These are phyloP conservation scores for Curvularia sp. DNA, from an alignment of 2,329 filamentous ascomycete species.

Conservation along the genomic window DNA sequence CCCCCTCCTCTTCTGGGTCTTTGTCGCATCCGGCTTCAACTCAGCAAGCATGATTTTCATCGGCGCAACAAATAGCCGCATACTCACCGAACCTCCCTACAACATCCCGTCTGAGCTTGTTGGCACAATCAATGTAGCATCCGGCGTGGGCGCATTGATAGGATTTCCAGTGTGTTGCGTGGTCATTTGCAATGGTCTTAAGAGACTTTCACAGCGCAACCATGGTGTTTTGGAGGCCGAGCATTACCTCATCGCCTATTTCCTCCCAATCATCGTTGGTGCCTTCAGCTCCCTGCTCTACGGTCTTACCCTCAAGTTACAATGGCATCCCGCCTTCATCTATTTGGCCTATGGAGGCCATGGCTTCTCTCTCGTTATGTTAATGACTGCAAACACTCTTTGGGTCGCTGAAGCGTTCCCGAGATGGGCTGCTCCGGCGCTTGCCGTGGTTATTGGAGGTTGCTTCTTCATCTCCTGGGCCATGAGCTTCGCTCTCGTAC, in stretches of 20 bases:
- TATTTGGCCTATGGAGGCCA: constrained; percentile 42
- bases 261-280: constrained; percentile 37
- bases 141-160: constrained; percentile 30
- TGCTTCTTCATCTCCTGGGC: constrained; percentile 34
- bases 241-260: constrained; percentile 41
- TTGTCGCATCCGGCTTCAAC: constrained; percentile 35
- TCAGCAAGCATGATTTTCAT: constrained; percentile 44
- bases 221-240: constrained; percentile 42
- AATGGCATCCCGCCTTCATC: constrained; percentile 24
- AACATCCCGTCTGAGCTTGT: constrained; percentile 26
- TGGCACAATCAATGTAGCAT: constrained; percentile 30
- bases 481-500: constrained; percentile 33
- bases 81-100: constrained; percentile 36
- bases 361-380: constrained; percentile 35
- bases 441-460: constrained; percentile 36
- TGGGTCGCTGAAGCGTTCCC: constrained; percentile 47
- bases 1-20: constrained; percentile 45
- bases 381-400: constrained; percentile 38
- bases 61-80: constrained; percentile 32
- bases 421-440: constrained; percentile 42
- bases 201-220: constrained; percentile 34
- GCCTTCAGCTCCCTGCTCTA: constrained; percentile 34
- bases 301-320: constrained; percentile 31
- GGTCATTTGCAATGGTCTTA: constrained; percentile 23
- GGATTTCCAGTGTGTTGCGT: constrained; percentile 24